Percentiles rank a stretch among this genome's conserved stretches.
Evolutionary conservation across 805 yeast species (phyloP).

Genomic region (Scheffersomyces amazonensis): DNA sequence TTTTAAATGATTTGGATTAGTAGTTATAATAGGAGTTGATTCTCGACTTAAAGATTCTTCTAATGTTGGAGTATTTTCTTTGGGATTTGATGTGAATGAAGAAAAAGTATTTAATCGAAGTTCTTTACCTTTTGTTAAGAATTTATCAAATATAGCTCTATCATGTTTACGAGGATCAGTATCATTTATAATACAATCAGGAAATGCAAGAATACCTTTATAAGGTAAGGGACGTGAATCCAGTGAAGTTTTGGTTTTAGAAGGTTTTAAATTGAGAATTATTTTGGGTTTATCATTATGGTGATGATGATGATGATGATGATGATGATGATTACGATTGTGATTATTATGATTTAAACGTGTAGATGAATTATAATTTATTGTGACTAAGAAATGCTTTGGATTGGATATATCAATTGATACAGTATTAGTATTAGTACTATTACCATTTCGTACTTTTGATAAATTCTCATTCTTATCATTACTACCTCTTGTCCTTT

Average conservation of each 20-base stretch:
- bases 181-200: constrained; percentile 55
- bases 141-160: constrained; percentile 43
- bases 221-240: constrained; percentile 53
- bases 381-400: background rate
- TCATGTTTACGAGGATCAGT: constrained; percentile 61
- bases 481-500: constrained; percentile 10
- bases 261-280: constrained; percentile 2
- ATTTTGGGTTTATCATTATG: background rate
- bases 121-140: constrained; percentile 36
- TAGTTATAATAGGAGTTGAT: constrained; percentile 5
- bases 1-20: constrained; percentile 2
- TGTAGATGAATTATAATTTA: background rate
- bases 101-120: constrained; percentile 15
- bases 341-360: background rate
- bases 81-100: constrained; percentile 8
- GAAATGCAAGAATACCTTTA: constrained; percentile 58
- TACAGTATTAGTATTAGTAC: background rate
- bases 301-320: background rate
- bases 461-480: background rate
- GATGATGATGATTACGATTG: background rate
- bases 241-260: background rate
- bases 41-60: background rate
- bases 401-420: background rate
- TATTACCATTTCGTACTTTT: background rate
- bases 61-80: constrained; percentile 9